These are phyloP conservation scores for Penicillium crustosum DNA, from an alignment of 2,329 filamentous ascomycete species.

Conservation along the genomic window DNA sequence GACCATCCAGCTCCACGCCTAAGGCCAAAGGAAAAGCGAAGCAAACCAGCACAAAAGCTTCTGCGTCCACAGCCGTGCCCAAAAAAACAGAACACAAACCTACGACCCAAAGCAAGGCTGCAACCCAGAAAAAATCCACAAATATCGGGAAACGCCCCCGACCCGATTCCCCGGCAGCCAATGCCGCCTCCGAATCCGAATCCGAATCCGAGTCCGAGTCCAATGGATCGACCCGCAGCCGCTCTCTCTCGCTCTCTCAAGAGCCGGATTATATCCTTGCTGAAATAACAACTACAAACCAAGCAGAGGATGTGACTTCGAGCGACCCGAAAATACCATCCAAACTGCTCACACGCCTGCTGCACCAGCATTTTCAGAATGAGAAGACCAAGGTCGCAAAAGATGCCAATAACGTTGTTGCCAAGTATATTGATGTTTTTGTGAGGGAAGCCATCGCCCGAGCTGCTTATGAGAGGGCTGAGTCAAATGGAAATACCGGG, in stretches of 20 bases:
- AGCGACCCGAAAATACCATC: constrained; percentile 61
- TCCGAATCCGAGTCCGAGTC: constrained; percentile 24
- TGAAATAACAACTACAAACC: constrained; percentile 39
- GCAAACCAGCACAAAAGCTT: constrained; percentile 12
- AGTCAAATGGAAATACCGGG: constrained; percentile 37
- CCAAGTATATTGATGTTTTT: constrained; percentile 88
- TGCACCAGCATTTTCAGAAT: constrained; percentile 75
- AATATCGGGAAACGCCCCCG: constrained; percentile 15
- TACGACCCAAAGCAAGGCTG: constrained; percentile 7
- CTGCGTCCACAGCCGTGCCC: constrained; percentile 10
- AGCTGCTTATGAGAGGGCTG: constrained; percentile 66
- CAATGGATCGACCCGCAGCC: constrained; percentile 13
- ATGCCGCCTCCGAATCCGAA: constrained; percentile 12
- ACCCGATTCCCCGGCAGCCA: constrained; percentile 12
- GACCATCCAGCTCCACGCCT: constrained; percentile 22
- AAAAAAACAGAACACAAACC: constrained; percentile 9
- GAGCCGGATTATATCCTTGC: constrained; percentile 52
- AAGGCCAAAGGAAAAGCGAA: constrained; percentile 25
- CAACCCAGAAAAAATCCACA: constrained; percentile 15
- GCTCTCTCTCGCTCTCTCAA: constrained; percentile 28
- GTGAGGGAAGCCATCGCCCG: constrained; percentile 84
- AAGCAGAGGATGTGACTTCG: constrained; percentile 32
- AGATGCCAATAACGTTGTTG: constrained; percentile 73
- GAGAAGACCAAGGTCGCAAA: constrained; percentile 71
- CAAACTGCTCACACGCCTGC: constrained; percentile 70